phyloP scores from a whole-genome alignment of 768 basidiomycete genomes.

The Boletus reticuloceps region DNA sequence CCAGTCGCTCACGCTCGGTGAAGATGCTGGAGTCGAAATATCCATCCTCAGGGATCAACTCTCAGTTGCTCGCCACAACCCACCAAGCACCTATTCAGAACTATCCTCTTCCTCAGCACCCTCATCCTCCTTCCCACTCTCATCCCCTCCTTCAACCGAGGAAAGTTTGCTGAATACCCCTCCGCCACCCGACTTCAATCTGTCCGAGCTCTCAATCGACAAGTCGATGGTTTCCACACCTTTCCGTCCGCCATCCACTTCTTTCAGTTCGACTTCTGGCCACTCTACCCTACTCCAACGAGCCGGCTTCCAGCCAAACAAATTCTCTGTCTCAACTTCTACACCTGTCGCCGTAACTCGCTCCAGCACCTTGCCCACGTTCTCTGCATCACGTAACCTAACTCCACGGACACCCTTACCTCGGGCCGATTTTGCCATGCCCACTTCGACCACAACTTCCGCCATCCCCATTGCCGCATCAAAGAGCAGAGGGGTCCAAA shows the following conservation, averaged over 20 bases:
- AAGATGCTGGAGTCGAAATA: slow-evolving; percentile 85
- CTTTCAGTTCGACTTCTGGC: slow-evolving; percentile 34
- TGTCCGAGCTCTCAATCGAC: slow-evolving; percentile 52
- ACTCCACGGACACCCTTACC: slow-evolving; percentile 44
- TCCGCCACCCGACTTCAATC: slow-evolving; percentile 59
- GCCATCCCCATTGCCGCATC: slow-evolving; percentile 45
- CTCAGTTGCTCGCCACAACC: slow-evolving; percentile 34
- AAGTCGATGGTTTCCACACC: slow-evolving; percentile 39
- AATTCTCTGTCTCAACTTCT: slow-evolving; percentile 38
- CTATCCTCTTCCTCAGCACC: slow-evolving; percentile 26
- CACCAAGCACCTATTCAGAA: slow-evolving; percentile 27
- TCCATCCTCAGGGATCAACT: slow-evolving; percentile 80
- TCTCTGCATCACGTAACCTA: slow-evolving; percentile 45
- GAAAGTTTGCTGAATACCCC: slow-evolving; percentile 59
- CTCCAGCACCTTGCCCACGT: slow-evolving; percentile 55
- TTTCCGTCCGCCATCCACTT: slow-evolving; percentile 30
- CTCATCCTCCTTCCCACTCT: slow-evolving; percentile 36
- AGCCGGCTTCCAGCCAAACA: slow-evolving; percentile 46
- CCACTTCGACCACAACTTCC: slow-evolving; percentile 33
- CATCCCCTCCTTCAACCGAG: slow-evolving; percentile 32
- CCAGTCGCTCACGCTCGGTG: slow-evolving; percentile 14
- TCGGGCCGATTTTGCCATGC: slow-evolving; percentile 39
- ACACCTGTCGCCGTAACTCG: slow-evolving; percentile 45
- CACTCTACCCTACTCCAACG: slow-evolving; percentile 52
- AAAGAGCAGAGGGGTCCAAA: slow-evolving; percentile 82